Conservation (phyloP, 805 yeast genomes). For the Yarrowia sp. region DNA sequence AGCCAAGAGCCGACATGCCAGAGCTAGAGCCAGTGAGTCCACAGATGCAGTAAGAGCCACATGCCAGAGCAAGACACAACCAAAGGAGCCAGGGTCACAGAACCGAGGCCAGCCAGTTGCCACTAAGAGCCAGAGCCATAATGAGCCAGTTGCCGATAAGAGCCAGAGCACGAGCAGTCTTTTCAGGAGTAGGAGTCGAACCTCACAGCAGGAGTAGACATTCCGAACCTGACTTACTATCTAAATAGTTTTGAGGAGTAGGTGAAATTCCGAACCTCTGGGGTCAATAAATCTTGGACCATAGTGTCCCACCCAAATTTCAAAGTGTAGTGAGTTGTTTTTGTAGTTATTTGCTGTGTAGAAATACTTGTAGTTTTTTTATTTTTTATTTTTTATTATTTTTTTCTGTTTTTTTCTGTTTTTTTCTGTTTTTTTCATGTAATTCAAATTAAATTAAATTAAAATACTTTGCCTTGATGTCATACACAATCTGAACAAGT, state of each 20-base stretch:
- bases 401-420: too few species aligned
- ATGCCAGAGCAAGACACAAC: neutral
- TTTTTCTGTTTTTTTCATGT: neutral
- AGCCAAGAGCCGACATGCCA: too few species aligned
- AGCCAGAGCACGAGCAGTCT: slow-evolving; percentile 5
- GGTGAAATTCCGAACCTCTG: neutral
- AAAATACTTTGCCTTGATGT: too few species aligned
- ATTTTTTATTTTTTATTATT: too few species aligned
- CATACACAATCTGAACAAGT: too few species aligned
- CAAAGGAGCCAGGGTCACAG: neutral
- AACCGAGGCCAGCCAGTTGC: neutral
- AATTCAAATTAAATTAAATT: too few species aligned
- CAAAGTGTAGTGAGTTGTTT: neutral
- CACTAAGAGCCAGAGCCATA: neutral
- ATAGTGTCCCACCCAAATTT: slow-evolving; percentile 1
- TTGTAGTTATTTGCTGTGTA: neutral
- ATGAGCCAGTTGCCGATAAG: neutral
- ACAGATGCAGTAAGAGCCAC: neutral
- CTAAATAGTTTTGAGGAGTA: neutral
- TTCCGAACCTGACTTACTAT: too few species aligned
- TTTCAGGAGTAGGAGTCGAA: too few species aligned
- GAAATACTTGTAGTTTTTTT: too few species aligned
- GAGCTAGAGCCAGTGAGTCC: neutral
- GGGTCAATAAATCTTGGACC: slow-evolving; percentile 1
- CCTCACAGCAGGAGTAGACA: neutral